These are phyloP conservation scores for Plasmodium ovale DNA, from an alignment of 169 alveolate genomes.

Conservation along the genomic window DNA sequence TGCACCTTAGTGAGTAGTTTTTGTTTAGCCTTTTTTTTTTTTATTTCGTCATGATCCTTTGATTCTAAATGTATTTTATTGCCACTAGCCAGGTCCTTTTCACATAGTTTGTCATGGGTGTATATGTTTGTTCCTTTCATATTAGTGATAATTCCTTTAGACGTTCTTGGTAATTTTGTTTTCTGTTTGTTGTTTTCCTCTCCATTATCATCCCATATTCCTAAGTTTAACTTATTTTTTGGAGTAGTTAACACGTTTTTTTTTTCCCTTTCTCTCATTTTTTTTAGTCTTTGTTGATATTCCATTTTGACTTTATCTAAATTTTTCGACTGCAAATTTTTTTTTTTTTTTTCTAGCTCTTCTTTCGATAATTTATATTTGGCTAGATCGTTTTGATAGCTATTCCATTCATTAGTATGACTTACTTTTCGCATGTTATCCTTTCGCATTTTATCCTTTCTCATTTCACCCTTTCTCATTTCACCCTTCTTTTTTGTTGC, in stretches of 20 bases:
- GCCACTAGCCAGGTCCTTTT: too few relatives aligned
- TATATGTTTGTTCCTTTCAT: too few relatives aligned
- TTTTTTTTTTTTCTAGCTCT: conserved; percentile 66
- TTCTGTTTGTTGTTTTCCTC: neutral
- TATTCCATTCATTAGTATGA: conserved; percentile 67
- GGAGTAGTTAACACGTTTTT: neutral
- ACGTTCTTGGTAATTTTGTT: too few relatives aligned
- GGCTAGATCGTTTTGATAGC: conserved; percentile 52
- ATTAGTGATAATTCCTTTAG: too few relatives aligned
- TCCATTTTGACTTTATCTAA: conserved; percentile 52
- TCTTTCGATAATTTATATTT: conserved; percentile 66
- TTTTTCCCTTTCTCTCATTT: conserved; percentile 34
- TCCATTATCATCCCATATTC: too few relatives aligned
- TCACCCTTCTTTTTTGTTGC: neutral
- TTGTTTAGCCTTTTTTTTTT: too few relatives aligned
- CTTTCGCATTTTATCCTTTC: neutral
- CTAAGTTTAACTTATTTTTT: neutral
- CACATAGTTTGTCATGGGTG: too few relatives aligned
- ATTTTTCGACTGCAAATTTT: conserved; percentile 48
- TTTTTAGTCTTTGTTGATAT: conserved; percentile 36
- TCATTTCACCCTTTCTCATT: neutral
- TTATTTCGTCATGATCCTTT: too few relatives aligned
- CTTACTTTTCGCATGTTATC: conserved; percentile 2
- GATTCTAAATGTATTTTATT: too few relatives aligned
- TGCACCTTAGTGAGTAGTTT: too few relatives aligned